Conservation (phyloP, 2,329 filamentous ascomycete genomes). For the Sporothrix luriei region DNA sequence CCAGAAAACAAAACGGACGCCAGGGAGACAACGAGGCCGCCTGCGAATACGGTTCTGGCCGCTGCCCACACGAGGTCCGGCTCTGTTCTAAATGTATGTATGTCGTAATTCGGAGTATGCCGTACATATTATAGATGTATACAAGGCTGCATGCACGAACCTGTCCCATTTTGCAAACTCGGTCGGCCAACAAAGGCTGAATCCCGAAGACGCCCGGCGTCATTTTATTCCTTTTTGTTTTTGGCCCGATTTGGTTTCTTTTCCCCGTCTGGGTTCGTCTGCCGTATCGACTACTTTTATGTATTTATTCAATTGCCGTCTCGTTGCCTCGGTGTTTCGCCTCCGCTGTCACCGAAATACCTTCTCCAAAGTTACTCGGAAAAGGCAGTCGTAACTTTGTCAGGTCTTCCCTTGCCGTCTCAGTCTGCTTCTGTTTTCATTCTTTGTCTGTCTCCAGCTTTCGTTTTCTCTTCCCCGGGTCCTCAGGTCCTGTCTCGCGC, state of each 20-base stretch:
- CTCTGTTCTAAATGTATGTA: slow-evolving; percentile 11
- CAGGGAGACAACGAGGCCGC: background rate
- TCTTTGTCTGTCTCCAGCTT: background rate
- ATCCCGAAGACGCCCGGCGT: slow-evolving; percentile 25
- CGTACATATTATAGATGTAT: too few species aligned
- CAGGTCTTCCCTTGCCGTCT: background rate
- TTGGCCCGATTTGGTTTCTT: background rate
- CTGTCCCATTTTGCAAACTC: background rate
- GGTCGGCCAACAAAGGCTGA: slow-evolving; percentile 5
- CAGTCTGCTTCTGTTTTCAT: background rate
- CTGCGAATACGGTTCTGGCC: background rate
- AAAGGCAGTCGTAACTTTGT: background rate
- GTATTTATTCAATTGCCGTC: background rate
- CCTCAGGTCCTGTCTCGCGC: background rate
- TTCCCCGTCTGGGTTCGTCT: background rate
- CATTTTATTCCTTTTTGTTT: background rate
- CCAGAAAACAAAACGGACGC: slow-evolving; percentile 8
- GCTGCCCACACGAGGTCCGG: slow-evolving; percentile 5
- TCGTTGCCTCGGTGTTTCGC: slow-evolving; percentile 25
- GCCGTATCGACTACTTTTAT: background rate
- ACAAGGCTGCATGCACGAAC: too few species aligned
- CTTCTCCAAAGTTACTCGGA: background rate
- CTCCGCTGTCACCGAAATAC: slow-evolving; percentile 20
- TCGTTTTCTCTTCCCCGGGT: background rate
- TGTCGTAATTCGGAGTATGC: too few species aligned